Conservation (phyloP, 768 basidiomycete genomes). For the Terana coerulea region DNA sequence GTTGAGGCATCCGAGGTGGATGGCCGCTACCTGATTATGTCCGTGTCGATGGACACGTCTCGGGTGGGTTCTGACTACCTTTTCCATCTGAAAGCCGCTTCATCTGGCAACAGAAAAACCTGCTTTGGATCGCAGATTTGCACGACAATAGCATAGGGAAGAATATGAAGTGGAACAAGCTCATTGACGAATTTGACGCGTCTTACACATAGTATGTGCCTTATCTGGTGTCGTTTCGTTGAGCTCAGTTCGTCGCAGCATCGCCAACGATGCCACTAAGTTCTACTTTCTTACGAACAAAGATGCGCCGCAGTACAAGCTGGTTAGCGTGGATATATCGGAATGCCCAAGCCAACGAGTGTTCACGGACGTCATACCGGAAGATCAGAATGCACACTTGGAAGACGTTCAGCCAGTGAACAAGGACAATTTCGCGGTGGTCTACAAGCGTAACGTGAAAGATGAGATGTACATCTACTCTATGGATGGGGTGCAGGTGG, state of each 20-base stretch:
- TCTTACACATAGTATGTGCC: slow-evolving; percentile 57
- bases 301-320: slow-evolving; percentile 61
- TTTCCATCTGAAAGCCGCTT: background rate
- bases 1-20: slow-evolving; percentile 55
- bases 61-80: slow-evolving; percentile 38
- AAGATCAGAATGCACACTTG: slow-evolving; percentile 60
- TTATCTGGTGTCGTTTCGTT: background rate
- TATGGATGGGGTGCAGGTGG: slow-evolving; percentile 45
- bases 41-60: slow-evolving; percentile 56
- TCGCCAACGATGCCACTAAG: slow-evolving; percentile 59
- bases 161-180: slow-evolving; percentile 68
- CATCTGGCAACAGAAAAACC: slow-evolving; percentile 53
- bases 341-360: slow-evolving; percentile 37
- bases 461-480: slow-evolving; percentile 75
- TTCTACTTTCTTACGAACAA: slow-evolving; percentile 66
- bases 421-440: slow-evolving; percentile 52
- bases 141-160: slow-evolving; percentile 53
- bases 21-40: slow-evolving; percentile 58
- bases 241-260: slow-evolving; percentile 31
- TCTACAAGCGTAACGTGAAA: slow-evolving; percentile 76
- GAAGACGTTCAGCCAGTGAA: slow-evolving; percentile 45
- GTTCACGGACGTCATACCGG: slow-evolving; percentile 61
- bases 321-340: slow-evolving; percentile 61
- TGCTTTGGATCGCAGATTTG: slow-evolving; percentile 71
- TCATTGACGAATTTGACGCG: slow-evolving; percentile 66